phyloP scores from a whole-genome alignment of 2,329 filamentous ascomycete genomes.

The Penicillium sp. region DNA sequence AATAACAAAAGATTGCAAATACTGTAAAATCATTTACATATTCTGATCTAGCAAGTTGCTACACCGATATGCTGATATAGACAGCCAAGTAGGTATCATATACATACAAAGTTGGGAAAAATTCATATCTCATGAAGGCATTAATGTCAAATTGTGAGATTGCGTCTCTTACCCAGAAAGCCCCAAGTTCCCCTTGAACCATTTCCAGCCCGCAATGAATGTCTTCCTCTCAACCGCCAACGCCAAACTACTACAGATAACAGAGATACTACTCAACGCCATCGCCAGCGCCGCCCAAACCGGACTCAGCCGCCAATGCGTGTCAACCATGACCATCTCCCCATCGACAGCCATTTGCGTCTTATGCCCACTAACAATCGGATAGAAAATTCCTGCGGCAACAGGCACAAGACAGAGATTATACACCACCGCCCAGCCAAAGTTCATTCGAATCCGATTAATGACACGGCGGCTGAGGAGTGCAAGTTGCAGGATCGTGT shows the following conservation, averaged over 20 bases:
- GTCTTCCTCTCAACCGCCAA: constrained; percentile 58
- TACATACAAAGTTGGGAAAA: background rate
- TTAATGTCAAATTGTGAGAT: background rate
- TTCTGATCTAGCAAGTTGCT: background rate
- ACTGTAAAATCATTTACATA: background rate
- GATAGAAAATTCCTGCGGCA: constrained; percentile 79
- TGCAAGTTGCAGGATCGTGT: constrained; percentile 73
- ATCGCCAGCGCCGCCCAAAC: constrained; percentile 88
- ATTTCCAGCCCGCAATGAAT: constrained; percentile 22
- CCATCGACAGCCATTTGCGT: constrained; percentile 35
- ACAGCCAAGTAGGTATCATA: background rate
- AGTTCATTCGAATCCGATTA: constrained; percentile 80
- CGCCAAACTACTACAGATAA: constrained; percentile 79
- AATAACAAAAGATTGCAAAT: background rate
- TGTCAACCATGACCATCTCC: constrained; percentile 39
- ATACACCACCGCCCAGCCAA: constrained; percentile 83
- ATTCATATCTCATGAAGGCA: background rate
- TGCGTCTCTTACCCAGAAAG: constrained; percentile 1
- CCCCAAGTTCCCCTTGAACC: background rate
- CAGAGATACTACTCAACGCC: constrained; percentile 89
- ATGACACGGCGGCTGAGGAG: constrained; percentile 75
- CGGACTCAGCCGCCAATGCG: constrained; percentile 53
- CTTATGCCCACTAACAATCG: constrained; percentile 52
- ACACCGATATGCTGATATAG: background rate
- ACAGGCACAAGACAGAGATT: constrained; percentile 79